Evolutionary conservation across 495 filamentous ascomycete species (phyloP).

Genomic region (Xylaria nigripes): DNA sequence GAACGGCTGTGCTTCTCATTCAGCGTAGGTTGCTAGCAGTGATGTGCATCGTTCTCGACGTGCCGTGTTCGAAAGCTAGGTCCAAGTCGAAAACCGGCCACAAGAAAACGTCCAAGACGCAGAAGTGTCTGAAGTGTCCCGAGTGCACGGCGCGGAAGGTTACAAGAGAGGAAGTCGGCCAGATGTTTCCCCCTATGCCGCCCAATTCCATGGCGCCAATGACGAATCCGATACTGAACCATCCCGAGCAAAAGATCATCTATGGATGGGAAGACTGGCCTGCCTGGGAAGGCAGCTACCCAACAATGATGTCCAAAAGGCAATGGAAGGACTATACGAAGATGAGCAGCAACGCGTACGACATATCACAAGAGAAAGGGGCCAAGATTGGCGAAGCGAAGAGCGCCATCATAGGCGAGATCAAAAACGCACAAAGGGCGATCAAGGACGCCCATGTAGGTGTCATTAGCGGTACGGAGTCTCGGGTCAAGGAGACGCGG

Average conservation of each 20-base stretch:
- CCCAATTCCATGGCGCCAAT: background rate
- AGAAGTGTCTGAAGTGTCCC: background rate
- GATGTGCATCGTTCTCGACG: constrained; percentile 6
- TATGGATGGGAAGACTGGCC: constrained; percentile 2
- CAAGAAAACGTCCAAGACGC: background rate
- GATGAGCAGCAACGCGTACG: background rate
- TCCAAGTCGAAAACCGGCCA: constrained; percentile 2
- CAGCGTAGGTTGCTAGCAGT: background rate
- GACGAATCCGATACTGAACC: background rate
- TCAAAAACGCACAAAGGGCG: constrained; percentile 12
- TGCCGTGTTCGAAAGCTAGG: constrained; percentile 7
- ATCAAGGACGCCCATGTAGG: constrained; percentile 15
- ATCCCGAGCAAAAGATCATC: background rate
- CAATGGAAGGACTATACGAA: constrained; percentile 1
- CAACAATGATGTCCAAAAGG: background rate
- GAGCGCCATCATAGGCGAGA: constrained; percentile 4
- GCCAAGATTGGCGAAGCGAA: constrained; percentile 18
- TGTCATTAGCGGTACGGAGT: background rate
- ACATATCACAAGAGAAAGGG: constrained; percentile 12
- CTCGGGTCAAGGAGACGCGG: constrained; percentile 8
- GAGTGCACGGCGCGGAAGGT: background rate
- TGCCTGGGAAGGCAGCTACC: constrained; percentile 2
- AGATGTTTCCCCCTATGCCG: background rate
- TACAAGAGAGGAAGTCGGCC: background rate
- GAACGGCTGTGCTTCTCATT: background rate